Conservation (phyloP, 2,329 filamentous ascomycete species). For the Aspergillus versicolor region DNA sequence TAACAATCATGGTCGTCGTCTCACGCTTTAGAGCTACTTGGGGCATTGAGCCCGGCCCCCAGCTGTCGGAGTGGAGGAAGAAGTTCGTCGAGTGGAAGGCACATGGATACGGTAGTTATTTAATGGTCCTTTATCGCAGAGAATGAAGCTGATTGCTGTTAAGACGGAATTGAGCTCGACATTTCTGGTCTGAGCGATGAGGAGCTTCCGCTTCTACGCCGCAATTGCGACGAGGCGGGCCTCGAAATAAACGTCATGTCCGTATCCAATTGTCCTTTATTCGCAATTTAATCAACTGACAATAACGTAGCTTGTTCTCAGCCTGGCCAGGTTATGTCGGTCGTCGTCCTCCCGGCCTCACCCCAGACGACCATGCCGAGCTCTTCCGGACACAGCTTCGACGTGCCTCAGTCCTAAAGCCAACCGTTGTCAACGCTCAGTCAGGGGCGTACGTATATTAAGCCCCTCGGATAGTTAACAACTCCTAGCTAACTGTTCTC, state of each 20-base stretch:
- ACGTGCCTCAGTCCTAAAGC: slow-evolving; percentile 10
- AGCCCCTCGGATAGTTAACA: too few relatives aligned
- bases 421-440: slow-evolving; percentile 22
- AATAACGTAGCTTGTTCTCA: slow-evolving; percentile 13
- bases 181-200: slow-evolving; percentile 13
- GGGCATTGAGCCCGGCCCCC: slow-evolving; percentile 20
- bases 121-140: too few relatives aligned
- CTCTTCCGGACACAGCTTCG: slow-evolving; percentile 19
- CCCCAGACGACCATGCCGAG: slow-evolving; percentile 15
- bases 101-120: slow-evolving; percentile 20
- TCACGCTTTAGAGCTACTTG: slow-evolving; percentile 22
- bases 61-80: slow-evolving; percentile 20
- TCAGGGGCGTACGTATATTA: slow-evolving; percentile 19
- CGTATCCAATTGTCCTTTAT: background rate
- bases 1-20: slow-evolving; percentile 10
- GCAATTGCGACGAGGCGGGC: slow-evolving; percentile 17
- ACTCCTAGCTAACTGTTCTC: too few relatives aligned
- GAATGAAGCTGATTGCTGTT: background rate
- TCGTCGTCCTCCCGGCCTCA: slow-evolving; percentile 17
- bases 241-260: slow-evolving; percentile 22
- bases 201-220: slow-evolving; percentile 5
- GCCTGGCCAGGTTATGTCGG: slow-evolving; percentile 21
- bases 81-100: slow-evolving; percentile 21
- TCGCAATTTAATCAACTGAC: background rate
- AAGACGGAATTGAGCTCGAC: slow-evolving; percentile 23